Evolutionary conservation across 75 land plant genomes (phyloP).

Genomic region (Cryptomeria japonica): DNA sequence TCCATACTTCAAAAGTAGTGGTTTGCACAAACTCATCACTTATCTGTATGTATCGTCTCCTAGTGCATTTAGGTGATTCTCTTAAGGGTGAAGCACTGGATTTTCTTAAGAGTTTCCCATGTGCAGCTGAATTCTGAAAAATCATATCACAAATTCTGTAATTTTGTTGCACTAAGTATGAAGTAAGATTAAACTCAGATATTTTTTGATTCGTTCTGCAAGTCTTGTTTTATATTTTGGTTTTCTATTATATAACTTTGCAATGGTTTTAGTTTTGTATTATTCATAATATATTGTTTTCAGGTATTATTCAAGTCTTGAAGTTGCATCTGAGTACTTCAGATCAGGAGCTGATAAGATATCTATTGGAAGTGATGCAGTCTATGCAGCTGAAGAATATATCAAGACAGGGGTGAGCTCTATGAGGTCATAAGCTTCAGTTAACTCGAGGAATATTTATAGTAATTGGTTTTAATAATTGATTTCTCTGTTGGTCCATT

Average conservation of each 20-base stretch:
- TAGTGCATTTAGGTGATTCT: too few relatives aligned
- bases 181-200: background rate
- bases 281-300: slow-evolving; percentile 11
- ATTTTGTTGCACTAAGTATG: background rate
- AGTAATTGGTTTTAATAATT: background rate
- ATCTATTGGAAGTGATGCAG: slow-evolving; percentile 99
- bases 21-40: too few relatives aligned
- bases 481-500: slow-evolving; percentile 1
- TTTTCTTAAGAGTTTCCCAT: too few relatives aligned
- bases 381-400: slow-evolving; percentile 94
- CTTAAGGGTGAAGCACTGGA: too few relatives aligned
- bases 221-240: background rate
- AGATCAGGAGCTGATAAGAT: slow-evolving; percentile 99
- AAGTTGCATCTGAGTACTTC: slow-evolving; percentile 98
- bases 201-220: background rate
- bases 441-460: background rate
- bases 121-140: background rate
- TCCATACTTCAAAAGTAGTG: too few relatives aligned
- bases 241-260: background rate
- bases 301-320: slow-evolving; percentile 97
- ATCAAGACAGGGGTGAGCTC: slow-evolving; percentile 69
- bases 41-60: too few relatives aligned
- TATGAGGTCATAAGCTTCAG: background rate
- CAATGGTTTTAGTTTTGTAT: background rate
- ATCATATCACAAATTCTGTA: background rate